phyloP scores from a whole-genome alignment of 1,284 basidiomycete species.

The Lentinus polychrous region DNA sequence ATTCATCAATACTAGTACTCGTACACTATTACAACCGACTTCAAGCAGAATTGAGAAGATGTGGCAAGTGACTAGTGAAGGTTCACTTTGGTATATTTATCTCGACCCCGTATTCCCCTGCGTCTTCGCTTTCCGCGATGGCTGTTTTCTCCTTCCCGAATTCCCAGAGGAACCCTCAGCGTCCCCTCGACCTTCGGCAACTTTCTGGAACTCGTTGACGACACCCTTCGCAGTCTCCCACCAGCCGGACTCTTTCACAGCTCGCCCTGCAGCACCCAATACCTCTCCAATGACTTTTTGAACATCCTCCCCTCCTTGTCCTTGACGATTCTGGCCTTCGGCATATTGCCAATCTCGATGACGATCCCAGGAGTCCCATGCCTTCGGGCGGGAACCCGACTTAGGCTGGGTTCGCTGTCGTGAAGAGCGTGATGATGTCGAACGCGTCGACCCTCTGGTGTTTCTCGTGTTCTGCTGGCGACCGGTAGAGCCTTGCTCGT shows the following conservation, averaged over 20 bases:
- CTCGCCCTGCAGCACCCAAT: conserved; percentile 30
- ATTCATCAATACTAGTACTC: no score
- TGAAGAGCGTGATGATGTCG: no score
- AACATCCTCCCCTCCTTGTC: conserved; percentile 24
- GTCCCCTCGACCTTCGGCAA: background rate
- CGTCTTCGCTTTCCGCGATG: no score
- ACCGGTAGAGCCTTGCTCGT: conserved; percentile 24
- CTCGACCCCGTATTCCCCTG: no score
- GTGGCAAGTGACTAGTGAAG: no score
- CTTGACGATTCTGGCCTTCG: conserved; percentile 28
- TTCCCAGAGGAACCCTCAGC: no score
- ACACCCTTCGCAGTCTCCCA: conserved; percentile 35
- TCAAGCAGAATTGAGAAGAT: no score
- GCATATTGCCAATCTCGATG: conserved; percentile 56
- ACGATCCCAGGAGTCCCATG: conserved; percentile 61
- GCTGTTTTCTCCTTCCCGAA: no score
- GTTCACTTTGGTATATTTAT: no score
- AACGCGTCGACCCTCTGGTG: conserved; percentile 13
- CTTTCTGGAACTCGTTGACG: background rate
- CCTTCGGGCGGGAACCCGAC: conserved; percentile 36
- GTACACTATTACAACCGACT: no score
- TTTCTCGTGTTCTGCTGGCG: background rate
- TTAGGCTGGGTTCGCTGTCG: conserved; percentile 19
- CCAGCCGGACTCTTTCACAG: conserved; percentile 33
- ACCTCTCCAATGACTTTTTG: conserved; percentile 39